A percentile compares a stretch with the other conserved stretches of the same genome.
Conservation (phyloP, 1,284 basidiomycete genomes). For the Stygiomarasmius scandens region DNA sequence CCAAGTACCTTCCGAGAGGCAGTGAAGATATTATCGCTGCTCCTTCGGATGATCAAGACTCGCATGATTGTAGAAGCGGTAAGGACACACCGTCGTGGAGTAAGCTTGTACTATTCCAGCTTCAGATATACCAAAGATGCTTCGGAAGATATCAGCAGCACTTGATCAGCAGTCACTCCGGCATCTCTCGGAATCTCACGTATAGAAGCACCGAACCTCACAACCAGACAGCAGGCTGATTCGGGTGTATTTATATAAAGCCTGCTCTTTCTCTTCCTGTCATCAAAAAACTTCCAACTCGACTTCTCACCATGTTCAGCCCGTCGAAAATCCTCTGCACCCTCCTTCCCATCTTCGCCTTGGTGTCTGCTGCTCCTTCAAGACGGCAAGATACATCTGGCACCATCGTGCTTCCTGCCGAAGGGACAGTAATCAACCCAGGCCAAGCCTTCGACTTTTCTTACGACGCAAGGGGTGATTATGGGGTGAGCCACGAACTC, state of each 20-base stretch:
- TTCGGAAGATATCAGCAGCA: neutral
- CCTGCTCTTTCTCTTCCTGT: constrained; percentile 1
- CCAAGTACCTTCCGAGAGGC: too few relatives aligned
- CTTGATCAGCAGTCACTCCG: neutral
- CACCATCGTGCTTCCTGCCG: constrained; percentile 21
- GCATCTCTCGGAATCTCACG: neutral
- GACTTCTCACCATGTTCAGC: constrained; percentile 14
- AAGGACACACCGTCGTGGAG: neutral
- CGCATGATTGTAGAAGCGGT: neutral
- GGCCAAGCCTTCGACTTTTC: constrained; percentile 32
- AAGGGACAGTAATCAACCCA: constrained; percentile 31
- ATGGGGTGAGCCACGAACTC: constrained; percentile 38
- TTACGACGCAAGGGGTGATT: constrained; percentile 41
- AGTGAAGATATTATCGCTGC: too few relatives aligned
- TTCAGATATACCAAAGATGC: neutral
- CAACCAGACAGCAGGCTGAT: neutral
- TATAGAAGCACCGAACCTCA: neutral
- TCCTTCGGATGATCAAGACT: too few relatives aligned
- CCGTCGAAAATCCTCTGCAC: constrained; percentile 11
- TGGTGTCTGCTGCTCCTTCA: constrained; percentile 18
- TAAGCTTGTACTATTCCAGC: neutral
- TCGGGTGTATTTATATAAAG: constrained; percentile 2
- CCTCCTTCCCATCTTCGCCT: constrained; percentile 16
- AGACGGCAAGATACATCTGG: constrained; percentile 20
- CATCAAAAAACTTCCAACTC: neutral